Evolutionary conservation across 192 early-diverging fungal species (phyloP).

Genomic region (Gonapodya sp.): DNA sequence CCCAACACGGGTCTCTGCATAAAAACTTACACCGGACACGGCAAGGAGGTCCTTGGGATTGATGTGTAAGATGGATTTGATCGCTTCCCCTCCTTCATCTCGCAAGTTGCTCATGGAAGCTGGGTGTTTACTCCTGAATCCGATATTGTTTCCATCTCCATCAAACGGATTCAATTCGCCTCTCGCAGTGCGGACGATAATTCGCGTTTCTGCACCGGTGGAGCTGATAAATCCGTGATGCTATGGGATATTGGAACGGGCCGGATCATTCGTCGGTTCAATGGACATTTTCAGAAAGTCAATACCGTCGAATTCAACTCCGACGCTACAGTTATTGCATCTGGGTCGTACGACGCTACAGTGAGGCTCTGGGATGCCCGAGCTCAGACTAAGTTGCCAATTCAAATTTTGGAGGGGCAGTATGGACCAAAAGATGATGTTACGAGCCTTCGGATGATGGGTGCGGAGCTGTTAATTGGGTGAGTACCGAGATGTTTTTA

Average conservation of each 20-base stretch:
- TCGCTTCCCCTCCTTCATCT: too few species aligned
- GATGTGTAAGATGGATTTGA: conserved; percentile 56
- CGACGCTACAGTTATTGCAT: conserved; percentile 65
- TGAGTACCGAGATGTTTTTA: conserved; percentile 16
- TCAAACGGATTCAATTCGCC: conserved; percentile 25
- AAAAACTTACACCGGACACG: conserved; percentile 74
- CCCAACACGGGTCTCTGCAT: conserved; percentile 56
- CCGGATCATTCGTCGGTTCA: conserved; percentile 56
- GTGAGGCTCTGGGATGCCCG: conserved; percentile 38
- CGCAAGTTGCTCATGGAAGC: too few species aligned
- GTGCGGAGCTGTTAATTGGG: conserved; percentile 66
- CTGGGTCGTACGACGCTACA: conserved; percentile 71
- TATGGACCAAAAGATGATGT: conserved; percentile 63
- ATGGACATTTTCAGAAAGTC: conserved; percentile 73
- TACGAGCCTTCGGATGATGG: conserved; percentile 60
- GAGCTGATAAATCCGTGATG: conserved; percentile 69
- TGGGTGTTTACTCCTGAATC: background rate
- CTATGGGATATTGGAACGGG: conserved; percentile 81
- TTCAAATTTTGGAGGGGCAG: conserved; percentile 74
- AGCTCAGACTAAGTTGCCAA: conserved; percentile 36
- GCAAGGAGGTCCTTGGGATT: conserved; percentile 67
- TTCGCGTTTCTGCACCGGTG: conserved; percentile 63
- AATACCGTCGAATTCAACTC: conserved; percentile 75
- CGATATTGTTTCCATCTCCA: background rate
- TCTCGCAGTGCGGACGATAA: conserved; percentile 42